Evolutionary conservation across 208 protist genomes (phyloP).

Genomic region (Leishmania tarentolae): DNA sequence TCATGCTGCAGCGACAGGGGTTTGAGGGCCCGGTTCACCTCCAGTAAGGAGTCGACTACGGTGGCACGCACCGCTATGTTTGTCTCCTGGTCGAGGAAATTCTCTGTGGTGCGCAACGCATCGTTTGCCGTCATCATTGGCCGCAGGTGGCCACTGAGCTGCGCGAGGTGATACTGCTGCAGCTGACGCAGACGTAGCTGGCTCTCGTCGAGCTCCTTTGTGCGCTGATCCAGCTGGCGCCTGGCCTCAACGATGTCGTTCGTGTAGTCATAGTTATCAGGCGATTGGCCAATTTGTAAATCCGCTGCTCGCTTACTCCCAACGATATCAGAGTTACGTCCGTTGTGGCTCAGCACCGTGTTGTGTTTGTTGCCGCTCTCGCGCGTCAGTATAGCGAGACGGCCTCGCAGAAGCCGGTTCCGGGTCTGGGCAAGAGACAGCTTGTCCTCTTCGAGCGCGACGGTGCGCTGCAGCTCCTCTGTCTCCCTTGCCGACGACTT

Average conservation of each 20-base stretch:
- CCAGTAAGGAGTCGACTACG: conserved; percentile 54
- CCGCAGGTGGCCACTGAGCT: conserved; percentile 60
- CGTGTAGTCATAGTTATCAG: conserved; percentile 11
- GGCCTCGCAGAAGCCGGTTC: conserved; percentile 40
- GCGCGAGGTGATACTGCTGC: conserved; percentile 56
- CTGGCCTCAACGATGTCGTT: conserved; percentile 46
- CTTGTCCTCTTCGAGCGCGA: conserved; percentile 56
- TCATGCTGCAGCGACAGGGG: conserved; percentile 11
- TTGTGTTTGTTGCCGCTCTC: conserved; percentile 12
- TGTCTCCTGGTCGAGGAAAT: conserved; percentile 63
- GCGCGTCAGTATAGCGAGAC: conserved; percentile 35
- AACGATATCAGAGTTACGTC: too few species aligned
- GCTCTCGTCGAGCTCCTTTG: conserved; percentile 39
- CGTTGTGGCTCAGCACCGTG: background rate
- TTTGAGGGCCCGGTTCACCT: conserved; percentile 43
- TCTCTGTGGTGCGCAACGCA: conserved; percentile 42
- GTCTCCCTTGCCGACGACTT: conserved; percentile 28
- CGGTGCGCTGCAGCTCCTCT: conserved; percentile 39
- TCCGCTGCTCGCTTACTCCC: background rate
- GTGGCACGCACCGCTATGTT: conserved; percentile 59
- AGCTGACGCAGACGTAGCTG: conserved; percentile 46
- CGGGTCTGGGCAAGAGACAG: conserved; percentile 41
- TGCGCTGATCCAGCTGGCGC: conserved; percentile 48
- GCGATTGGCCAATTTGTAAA: background rate
- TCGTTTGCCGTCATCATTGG: conserved; percentile 35